Conservation (phyloP, 2,329 filamentous ascomycete species). For the Simplicillium sp. region DNA sequence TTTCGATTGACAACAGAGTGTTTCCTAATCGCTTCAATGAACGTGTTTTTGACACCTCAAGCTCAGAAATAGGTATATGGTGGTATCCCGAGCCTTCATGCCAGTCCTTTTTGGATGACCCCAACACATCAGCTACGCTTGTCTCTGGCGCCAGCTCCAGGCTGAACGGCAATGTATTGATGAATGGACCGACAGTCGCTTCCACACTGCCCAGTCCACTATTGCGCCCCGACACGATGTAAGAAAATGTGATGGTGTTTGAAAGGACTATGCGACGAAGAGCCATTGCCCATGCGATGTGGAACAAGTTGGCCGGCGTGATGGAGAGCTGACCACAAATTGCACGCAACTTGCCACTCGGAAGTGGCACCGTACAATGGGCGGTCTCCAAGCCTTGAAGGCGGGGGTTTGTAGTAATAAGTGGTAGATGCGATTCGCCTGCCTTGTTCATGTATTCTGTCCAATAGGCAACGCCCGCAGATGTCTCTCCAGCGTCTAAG, state of each 20-base stretch:
- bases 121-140: not conserved
- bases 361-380: too few relatives aligned
- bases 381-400: not conserved
- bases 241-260: conserved; percentile 1
- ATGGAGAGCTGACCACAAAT: too few relatives aligned
- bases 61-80: not conserved
- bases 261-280: conserved; percentile 1
- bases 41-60: not conserved
- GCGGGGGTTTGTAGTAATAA: conserved; percentile 1
- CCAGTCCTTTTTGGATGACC: not conserved
- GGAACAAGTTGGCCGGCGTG: too few relatives aligned
- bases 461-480: not conserved
- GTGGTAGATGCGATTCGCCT: conserved; percentile 2
- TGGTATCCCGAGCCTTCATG: conserved; percentile 1
- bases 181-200: conserved; percentile 1
- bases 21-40: conserved; percentile 4
- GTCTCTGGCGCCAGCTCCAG: not conserved
- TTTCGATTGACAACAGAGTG: conserved; percentile 3
- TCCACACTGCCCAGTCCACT: too few relatives aligned
- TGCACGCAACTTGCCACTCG: too few relatives aligned
- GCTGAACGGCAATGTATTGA: not conserved
- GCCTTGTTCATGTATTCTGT: conserved; percentile 3
- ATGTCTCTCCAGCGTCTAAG: too few relatives aligned
- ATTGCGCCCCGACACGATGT: conserved; percentile 1
- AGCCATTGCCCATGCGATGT: conserved; percentile 1